phyloP scores from a whole-genome alignment of 768 basidiomycete species.

The Pisolithus sp. region DNA sequence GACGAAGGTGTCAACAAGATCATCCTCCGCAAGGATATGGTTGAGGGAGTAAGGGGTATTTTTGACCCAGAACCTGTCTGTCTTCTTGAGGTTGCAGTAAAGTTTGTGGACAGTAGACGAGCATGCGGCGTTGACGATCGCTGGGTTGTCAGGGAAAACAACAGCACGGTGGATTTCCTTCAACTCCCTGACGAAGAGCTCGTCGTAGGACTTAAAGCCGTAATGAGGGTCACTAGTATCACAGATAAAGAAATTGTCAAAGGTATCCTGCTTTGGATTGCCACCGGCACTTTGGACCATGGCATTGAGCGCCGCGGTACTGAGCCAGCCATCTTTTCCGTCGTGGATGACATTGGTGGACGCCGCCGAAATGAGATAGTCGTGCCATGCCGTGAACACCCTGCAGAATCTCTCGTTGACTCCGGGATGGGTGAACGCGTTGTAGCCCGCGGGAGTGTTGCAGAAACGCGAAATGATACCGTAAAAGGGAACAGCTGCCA shows the following conservation, averaged over 20 bases:
- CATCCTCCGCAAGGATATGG: slow-evolving; percentile 46
- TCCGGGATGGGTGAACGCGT: slow-evolving; percentile 31
- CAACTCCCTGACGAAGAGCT: slow-evolving; percentile 48
- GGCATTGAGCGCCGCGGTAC: slow-evolving; percentile 22
- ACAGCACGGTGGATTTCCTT: slow-evolving; percentile 37
- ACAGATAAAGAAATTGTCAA: slow-evolving; percentile 35
- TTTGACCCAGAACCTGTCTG: slow-evolving; percentile 56
- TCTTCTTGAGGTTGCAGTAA: slow-evolving; percentile 30
- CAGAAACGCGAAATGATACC: neutral
- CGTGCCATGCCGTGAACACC: slow-evolving; percentile 44
- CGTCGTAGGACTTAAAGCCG: slow-evolving; percentile 47
- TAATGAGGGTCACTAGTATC: slow-evolving; percentile 34
- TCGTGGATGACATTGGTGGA: slow-evolving; percentile 38
- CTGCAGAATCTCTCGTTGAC: slow-evolving; percentile 44
- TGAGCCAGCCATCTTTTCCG: slow-evolving; percentile 44
- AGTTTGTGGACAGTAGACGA: slow-evolving; percentile 47
- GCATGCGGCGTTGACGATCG: slow-evolving; percentile 45
- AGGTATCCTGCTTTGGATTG: slow-evolving; percentile 13
- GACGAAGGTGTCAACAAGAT: slow-evolving; percentile 34
- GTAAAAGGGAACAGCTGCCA: neutral
- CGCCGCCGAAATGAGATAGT: slow-evolving; percentile 37
- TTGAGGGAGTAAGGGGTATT: slow-evolving; percentile 52
- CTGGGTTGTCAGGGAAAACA: slow-evolving; percentile 15
- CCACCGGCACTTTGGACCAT: slow-evolving; percentile 6
- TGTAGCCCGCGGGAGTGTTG: slow-evolving; percentile 1